These are phyloP conservation scores for Pythium pyrilobum DNA, from an alignment of 352 stramenopile genomes.

Conservation along the genomic window DNA sequence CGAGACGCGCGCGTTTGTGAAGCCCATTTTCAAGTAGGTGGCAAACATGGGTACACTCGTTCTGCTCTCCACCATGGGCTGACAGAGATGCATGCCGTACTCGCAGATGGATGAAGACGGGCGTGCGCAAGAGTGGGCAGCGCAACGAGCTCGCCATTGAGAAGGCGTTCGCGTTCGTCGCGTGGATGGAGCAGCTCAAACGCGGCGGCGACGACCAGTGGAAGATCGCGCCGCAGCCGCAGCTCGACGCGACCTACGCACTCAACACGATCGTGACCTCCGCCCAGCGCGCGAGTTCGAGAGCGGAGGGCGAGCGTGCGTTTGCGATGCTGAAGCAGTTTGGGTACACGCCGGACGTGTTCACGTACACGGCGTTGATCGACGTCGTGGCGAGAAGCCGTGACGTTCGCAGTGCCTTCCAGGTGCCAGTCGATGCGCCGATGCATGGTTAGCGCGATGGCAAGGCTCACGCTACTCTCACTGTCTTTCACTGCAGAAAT, in stretches of 20 bases:
- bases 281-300: constrained; percentile 48
- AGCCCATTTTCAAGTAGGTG: constrained; percentile 47
- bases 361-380: constrained; percentile 73
- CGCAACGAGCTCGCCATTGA: constrained; percentile 43
- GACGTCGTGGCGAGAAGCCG: constrained; percentile 52
- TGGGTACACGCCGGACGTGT: constrained; percentile 63
- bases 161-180: constrained; percentile 58
- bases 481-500: constrained; percentile 24
- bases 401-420: constrained; percentile 38
- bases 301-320: constrained; percentile 43
- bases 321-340: constrained; percentile 42
- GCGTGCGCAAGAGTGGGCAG: constrained; percentile 53
- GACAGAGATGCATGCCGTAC: background rate
- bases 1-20: constrained; percentile 59
- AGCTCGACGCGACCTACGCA: constrained; percentile 58
- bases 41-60: constrained; percentile 1
- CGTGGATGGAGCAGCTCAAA: constrained; percentile 60
- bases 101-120: constrained; percentile 57
- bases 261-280: constrained; percentile 73
- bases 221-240: constrained; percentile 27
- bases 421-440: constrained; percentile 19
- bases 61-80: background rate
- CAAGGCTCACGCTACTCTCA: background rate
- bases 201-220: constrained; percentile 34
- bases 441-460: background rate